Evolutionary conservation across 148 eudicot genomes (phyloP).

Genomic region (Euryodendron excelsum): DNA sequence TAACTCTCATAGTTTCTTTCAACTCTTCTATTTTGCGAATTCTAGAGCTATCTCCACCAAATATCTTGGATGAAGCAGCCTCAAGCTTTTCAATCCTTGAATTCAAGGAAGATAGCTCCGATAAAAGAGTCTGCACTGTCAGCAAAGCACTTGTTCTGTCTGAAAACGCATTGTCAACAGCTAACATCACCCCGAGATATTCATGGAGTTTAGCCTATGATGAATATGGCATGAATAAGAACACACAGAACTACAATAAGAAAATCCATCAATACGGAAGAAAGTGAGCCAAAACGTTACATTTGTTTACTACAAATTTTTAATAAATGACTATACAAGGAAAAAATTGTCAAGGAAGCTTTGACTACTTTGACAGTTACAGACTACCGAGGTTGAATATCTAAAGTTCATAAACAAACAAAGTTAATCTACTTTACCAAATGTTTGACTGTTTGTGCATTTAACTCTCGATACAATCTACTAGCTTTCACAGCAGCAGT

Average conservation of each 20-base stretch:
- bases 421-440: slow-evolving; percentile 35
- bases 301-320: not conserved
- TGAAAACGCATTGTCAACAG: slow-evolving; percentile 88
- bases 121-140: slow-evolving; percentile 89
- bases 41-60: slow-evolving; percentile 91
- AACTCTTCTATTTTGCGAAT: slow-evolving; percentile 91
- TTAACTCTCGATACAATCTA: slow-evolving; percentile 65
- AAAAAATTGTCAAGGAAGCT: not conserved
- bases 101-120: slow-evolving; percentile 67
- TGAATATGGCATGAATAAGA: not conserved
- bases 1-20: slow-evolving; percentile 65
- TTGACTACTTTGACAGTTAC: not conserved
- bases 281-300: not conserved
- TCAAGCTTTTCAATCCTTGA: slow-evolving; percentile 87
- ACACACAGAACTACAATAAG: not conserved
- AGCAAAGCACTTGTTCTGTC: slow-evolving; percentile 89
- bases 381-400: not conserved
- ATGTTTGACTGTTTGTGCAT: slow-evolving; percentile 71
- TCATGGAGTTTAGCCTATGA: slow-evolving; percentile 98
- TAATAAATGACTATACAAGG: not conserved
- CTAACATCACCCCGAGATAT: slow-evolving; percentile 89
- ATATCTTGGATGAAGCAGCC: slow-evolving; percentile 87
- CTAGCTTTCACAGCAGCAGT: slow-evolving; percentile 80
- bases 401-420: not conserved
- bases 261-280: not conserved